Conservation (phyloP, 352 stramenopile genomes). For the Globisporangium nagaii region DNA sequence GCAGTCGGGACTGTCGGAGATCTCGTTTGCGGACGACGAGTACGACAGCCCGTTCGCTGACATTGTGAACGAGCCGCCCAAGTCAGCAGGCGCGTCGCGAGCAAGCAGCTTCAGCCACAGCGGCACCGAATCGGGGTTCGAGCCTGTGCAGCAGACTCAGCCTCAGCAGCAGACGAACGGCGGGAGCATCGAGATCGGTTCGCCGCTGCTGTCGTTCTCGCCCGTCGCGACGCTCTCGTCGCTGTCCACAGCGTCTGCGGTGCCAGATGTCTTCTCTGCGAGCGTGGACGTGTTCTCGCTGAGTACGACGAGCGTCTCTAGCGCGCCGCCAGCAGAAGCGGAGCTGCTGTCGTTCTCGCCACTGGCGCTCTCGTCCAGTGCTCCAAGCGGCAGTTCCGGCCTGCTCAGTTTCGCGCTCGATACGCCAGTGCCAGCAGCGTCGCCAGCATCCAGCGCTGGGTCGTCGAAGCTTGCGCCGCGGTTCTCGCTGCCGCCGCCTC, state of each 20-base stretch:
- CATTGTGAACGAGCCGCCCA: conserved; percentile 11
- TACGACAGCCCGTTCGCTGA: conserved; percentile 18
- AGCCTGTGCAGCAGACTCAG: not conserved
- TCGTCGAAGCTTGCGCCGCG: conserved; percentile 9
- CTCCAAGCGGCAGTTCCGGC: conserved; percentile 1
- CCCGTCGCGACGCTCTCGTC: conserved; percentile 16
- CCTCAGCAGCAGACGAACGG: not conserved
- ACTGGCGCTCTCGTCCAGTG: not conserved
- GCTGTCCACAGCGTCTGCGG: conserved; percentile 14
- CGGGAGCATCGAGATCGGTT: not conserved
- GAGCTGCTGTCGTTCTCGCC: conserved; percentile 20
- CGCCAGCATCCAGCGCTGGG: not conserved
- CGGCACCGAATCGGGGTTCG: not conserved
- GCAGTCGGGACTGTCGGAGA: conserved; percentile 3
- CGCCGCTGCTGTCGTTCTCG: conserved; percentile 36
- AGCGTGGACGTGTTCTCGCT: not conserved
- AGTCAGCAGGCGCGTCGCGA: not conserved
- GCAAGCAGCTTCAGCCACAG: conserved; percentile 6
- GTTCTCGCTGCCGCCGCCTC: conserved; percentile 9
- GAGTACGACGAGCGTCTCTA: not conserved
- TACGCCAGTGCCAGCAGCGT: not conserved
- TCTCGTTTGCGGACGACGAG: conserved; percentile 12
- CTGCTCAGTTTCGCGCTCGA: conserved; percentile 7
- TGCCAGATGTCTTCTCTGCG: conserved; percentile 3
- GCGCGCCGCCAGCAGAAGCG: conserved; percentile 4